phyloP scores from a whole-genome alignment of 2,329 filamentous ascomycete species.

The Penicillium digitatum region DNA sequence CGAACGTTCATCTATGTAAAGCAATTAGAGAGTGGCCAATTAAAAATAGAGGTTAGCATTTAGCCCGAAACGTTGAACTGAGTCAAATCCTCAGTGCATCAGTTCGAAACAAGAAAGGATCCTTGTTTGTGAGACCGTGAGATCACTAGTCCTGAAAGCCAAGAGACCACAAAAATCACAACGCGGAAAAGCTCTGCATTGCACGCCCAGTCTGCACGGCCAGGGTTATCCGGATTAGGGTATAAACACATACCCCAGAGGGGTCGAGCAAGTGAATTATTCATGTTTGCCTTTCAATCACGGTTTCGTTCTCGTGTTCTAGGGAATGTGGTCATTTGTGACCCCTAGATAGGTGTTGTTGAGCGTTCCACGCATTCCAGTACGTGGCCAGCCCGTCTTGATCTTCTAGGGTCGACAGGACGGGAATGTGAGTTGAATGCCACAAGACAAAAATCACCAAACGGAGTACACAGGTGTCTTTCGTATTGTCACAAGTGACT shows the following conservation, averaged over 20 bases:
- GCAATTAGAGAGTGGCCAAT: background rate
- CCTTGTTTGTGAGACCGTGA: conserved; percentile 2
- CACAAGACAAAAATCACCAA: background rate
- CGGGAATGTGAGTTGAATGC: conserved; percentile 16
- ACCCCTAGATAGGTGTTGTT: conserved; percentile 9
- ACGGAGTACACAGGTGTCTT: background rate
- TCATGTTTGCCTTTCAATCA: background rate
- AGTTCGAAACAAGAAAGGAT: conserved; percentile 11
- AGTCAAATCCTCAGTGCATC: background rate
- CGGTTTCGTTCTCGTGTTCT: conserved; percentile 9
- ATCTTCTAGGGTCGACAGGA: background rate
- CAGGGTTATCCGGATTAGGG: background rate
- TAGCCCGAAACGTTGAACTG: background rate
- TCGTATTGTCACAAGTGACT: background rate
- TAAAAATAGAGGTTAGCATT: background rate
- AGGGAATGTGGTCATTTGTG: conserved; percentile 11
- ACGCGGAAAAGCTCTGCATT: conserved; percentile 2
- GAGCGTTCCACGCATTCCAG: conserved; percentile 13
- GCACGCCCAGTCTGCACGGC: background rate
- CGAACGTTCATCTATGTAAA: background rate
- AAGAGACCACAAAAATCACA: background rate
- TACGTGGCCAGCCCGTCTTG: background rate
- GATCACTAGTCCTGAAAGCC: background rate
- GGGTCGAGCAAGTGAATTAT: background rate
- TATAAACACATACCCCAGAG: background rate